Percentiles rank a stretch among this genome's conserved stretches.
Conservation (phyloP, 345 rosid genomes). For the Populus davidiana region DNA sequence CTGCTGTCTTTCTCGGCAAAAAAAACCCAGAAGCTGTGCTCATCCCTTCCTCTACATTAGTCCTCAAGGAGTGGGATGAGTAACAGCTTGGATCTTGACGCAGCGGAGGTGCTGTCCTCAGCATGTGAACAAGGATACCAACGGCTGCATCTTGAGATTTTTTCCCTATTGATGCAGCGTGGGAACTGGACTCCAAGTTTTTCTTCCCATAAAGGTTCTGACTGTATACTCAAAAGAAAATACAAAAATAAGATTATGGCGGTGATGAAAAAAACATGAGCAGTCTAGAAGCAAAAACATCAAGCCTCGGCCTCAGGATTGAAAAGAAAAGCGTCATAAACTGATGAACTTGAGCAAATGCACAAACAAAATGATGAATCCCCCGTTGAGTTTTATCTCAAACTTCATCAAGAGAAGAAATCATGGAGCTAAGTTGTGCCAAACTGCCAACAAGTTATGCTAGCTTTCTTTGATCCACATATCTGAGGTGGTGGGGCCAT, state of each 20-base stretch:
- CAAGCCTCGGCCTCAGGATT: background rate
- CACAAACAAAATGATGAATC: background rate
- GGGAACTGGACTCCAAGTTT: constrained; percentile 41
- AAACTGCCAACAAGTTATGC: background rate
- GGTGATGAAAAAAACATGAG: background rate
- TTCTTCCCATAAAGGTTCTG: constrained; percentile 45
- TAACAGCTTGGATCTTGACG: constrained; percentile 67
- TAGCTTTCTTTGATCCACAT: background rate
- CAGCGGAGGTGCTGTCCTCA: constrained; percentile 75
- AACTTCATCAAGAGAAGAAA: background rate
- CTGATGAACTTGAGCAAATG: background rate
- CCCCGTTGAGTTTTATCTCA: background rate
- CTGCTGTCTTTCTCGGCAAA: constrained; percentile 60
- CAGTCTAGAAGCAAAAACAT: background rate
- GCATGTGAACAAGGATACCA: constrained; percentile 79
- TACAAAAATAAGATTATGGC: background rate
- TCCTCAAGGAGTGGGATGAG: constrained; percentile 46
- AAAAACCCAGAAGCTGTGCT: constrained; percentile 66
- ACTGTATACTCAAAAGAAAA: constrained; percentile 28
- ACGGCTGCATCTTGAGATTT: constrained; percentile 88
- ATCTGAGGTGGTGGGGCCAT: too few species aligned
- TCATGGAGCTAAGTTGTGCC: background rate
- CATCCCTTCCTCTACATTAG: constrained; percentile 46
- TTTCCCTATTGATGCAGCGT: constrained; percentile 41
- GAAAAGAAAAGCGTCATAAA: background rate